A percentile compares a stretch with the other conserved stretches of the same genome.
phyloP scores from a whole-genome alignment of 1,139 yeast species.

The Dujonia santamariae region DNA sequence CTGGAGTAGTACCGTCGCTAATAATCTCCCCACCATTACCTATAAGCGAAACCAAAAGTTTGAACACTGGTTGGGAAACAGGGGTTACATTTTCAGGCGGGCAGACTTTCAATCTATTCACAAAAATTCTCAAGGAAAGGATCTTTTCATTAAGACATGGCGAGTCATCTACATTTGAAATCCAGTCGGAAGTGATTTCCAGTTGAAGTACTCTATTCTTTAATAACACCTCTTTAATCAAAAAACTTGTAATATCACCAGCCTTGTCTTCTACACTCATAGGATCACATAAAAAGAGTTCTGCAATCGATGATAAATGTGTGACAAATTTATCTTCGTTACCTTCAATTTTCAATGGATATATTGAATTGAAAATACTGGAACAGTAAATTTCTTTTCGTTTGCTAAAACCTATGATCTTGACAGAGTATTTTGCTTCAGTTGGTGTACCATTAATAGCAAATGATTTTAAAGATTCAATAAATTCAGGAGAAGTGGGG shows the following conservation, averaged over 20 bases:
- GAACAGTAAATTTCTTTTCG: conserved; percentile 37
- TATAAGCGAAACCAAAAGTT: conserved; percentile 62
- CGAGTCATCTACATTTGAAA: conserved; percentile 36
- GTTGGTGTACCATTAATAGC: conserved; percentile 53
- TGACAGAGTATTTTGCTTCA: conserved; percentile 67
- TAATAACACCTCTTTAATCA: conserved; percentile 62
- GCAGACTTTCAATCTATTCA: conserved; percentile 58
- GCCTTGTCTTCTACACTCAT: conserved; percentile 50
- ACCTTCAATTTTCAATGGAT: conserved; percentile 46
- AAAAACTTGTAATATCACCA: conserved; percentile 54
- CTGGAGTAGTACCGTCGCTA: conserved; percentile 57
- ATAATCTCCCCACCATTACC: conserved; percentile 83
- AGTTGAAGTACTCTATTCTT: conserved; percentile 37
- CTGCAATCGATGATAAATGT: conserved; percentile 59
- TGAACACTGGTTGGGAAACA: conserved; percentile 61
- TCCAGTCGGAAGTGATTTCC: conserved; percentile 42
- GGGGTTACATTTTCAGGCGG: conserved; percentile 28
- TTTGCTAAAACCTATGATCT: conserved; percentile 47
- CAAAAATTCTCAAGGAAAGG: conserved; percentile 56
- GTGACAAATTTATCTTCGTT: conserved; percentile 42
- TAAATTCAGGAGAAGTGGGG: conserved; percentile 33
- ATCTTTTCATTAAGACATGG: conserved; percentile 44
- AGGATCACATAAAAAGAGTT: conserved; percentile 54
- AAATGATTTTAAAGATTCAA: conserved; percentile 39
- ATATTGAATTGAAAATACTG: conserved; percentile 38